Evolutionary conservation across 345 rosid species (phyloP).

Genomic region (Corchorus olitorius): DNA sequence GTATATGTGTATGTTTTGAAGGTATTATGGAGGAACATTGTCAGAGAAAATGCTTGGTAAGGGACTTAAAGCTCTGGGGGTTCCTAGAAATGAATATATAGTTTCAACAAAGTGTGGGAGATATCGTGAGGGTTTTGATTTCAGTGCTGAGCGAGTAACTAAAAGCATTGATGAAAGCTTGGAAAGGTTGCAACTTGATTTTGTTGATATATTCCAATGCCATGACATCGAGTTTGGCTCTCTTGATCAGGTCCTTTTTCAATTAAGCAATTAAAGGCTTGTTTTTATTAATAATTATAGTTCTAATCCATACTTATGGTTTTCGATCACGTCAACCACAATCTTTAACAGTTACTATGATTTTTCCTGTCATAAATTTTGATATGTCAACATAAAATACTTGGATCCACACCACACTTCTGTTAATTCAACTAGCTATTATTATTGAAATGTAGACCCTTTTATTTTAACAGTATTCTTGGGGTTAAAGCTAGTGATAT

Average conservation of each 20-base stretch:
- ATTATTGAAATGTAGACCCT: neutral
- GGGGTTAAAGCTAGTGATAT: neutral
- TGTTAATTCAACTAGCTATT: neutral
- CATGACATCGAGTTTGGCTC: slow-evolving; percentile 89
- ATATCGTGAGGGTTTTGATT: slow-evolving; percentile 83
- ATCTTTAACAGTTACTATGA: neutral
- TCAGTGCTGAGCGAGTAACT: slow-evolving; percentile 87
- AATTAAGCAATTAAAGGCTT: neutral
- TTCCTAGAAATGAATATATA: slow-evolving; percentile 68
- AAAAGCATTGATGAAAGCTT: slow-evolving; percentile 86
- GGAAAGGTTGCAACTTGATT: slow-evolving; percentile 83
- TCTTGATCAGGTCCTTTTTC: slow-evolving; percentile 71
- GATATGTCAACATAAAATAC: neutral
- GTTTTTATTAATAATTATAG: neutral
- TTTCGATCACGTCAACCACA: neutral
- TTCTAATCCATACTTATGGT: no score
- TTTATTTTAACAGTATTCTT: neutral
- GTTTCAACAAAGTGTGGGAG: slow-evolving; percentile 93
- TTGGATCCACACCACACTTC: neutral
- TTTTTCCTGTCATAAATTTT: neutral
- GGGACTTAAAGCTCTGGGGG: slow-evolving; percentile 74
- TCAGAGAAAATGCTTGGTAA: slow-evolving; percentile 93
- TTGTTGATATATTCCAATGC: slow-evolving; percentile 89
- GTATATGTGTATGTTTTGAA: slow-evolving; percentile 15
- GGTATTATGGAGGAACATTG: slow-evolving; percentile 89